Evolutionary conservation across 1,284 basidiomycete species (phyloP), one percentile per base, ranked within the genome.

Genomic region (Papiliotrema flavescens): DNA sequence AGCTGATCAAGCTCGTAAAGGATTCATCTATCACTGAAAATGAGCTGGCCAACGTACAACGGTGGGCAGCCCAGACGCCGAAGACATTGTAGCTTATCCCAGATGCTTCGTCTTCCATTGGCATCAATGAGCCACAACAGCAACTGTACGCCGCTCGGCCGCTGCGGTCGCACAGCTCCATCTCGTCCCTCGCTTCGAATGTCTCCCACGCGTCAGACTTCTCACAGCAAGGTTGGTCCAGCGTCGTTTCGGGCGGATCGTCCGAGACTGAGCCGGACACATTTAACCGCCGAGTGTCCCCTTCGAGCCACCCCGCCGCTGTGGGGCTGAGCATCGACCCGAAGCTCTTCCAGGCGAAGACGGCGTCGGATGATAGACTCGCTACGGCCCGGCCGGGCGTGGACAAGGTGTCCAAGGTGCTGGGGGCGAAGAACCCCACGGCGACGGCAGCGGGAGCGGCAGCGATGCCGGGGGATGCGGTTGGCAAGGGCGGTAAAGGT

Each of bases 311-410:
- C 15, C 6, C 5, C 41, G 45, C 44, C 47, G 14, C 49, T 47
- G 28, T 23, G 39, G 49, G 59, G 32, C 43, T 68, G 34, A 61
- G 59, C 22, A 69, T 67, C 28, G 65, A 67, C 47, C 65, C 65
- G 6, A 60, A 47, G 47, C 35, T 67, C 7, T 63, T 67, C 46
- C 47, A 52, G 20, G 28, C 28, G 28, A 59, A 35, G 24, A 50
- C 32, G 48, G 47, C 23, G 47, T 51, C 32, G 51, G 22, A 26
- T 39, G 44, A 37, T 46, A 41, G 40, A 58, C 39, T 40, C 39
- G 39, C 15, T 7, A 40, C 39, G 5, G 39, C 39, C 6, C 39
- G 39, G 7, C 39, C 34, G 50, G 40, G 51, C 5, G 5, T 32
- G 28, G 28, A 11, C 11, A 32, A 32, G 28, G 28, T 32, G 28